Conservation (phyloP, 495 filamentous ascomycete species). For the Patellaria atrata region DNA sequence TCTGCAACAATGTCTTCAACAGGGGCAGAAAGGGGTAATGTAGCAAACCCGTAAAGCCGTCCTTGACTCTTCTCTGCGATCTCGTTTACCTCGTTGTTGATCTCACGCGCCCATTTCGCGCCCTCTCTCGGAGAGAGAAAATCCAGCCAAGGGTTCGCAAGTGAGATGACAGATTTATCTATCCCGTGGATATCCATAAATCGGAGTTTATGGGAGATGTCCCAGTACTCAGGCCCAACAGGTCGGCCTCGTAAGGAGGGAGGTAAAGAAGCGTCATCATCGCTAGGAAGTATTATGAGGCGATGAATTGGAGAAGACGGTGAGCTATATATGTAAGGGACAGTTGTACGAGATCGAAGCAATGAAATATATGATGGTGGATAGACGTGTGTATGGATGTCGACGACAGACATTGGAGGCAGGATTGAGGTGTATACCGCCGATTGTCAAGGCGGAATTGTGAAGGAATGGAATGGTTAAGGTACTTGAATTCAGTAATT, state of each 20-base stretch:
- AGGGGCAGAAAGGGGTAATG: slow-evolving; percentile 62
- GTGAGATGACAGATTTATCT: slow-evolving; percentile 68
- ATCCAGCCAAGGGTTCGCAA: slow-evolving; percentile 94
- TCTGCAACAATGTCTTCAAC: slow-evolving; percentile 44
- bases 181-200: slow-evolving; percentile 85
- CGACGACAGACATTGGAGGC: slow-evolving; percentile 48
- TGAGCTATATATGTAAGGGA: slow-evolving; percentile 69
- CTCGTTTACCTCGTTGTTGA: slow-evolving; percentile 64
- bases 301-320: slow-evolving; percentile 43
- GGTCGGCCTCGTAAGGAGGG: slow-evolving; percentile 44
- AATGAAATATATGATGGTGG: slow-evolving; percentile 70
- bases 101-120: slow-evolving; percentile 40
- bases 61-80: slow-evolving; percentile 47
- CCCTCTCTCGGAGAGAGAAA: slow-evolving; percentile 55
- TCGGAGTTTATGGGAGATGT: slow-evolving; percentile 54
- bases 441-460: too few relatives aligned
- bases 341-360: slow-evolving; percentile 55
- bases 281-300: slow-evolving; percentile 64
- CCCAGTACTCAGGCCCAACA: slow-evolving; percentile 59
- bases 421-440: too few relatives aligned
- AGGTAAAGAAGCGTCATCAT: slow-evolving; percentile 46
- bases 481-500: too few relatives aligned
- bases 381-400: slow-evolving; percentile 94
- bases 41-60: slow-evolving; percentile 65
- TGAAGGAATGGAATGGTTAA: too few relatives aligned